Evolutionary conservation across 106 monocot species (phyloP), one percentile per base, ranked within the genome.

Genomic region (Dioscorea dumetorum): DNA sequence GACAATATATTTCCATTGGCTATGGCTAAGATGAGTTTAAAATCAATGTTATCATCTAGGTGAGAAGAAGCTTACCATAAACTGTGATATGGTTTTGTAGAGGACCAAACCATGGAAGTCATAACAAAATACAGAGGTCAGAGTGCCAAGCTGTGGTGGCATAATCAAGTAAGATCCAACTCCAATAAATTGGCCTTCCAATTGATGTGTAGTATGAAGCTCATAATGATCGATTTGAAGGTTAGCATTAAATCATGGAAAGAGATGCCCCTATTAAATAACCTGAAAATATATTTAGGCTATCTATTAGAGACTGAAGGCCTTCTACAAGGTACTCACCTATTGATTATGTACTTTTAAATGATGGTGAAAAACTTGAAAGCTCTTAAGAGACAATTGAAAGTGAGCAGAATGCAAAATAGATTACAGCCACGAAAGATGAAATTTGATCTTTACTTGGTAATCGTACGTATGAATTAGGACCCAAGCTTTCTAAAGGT

Each of bases 11-110:
- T 2, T 61, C 61, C 17, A 21, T 67, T 53, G 67, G 23, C 23
- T 67, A 53, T 67, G 51, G 12, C 6, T 53, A 67, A 52, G 22
- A 67, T 10, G 51, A 64, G 23, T 71, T 71, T 24, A 41, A 60
- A 49, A 61, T 24, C 28, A 22, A 28, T 48, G 48, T 13, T 49
- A 33, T 0, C 49, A 60, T 60, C 60, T 22, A 24, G 41, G 48
- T 50, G 19, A 71, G 15, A 48, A 48, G 48, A 71, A 61, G 10
- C 22, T 67, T 12, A 23, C 61, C 32, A 60, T 19, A 60, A 71
- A 48, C 20, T 2, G 48, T 22, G 61, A 71, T 71, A 21, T 61
- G 2, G 24, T 49, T 71, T 60, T 49, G 20, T 71, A 14, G 22
- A 71, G 49, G 48, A 70, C 22, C 49, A 60, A 23, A 71, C 48